A percentile compares a stretch with the other conserved stretches of the same genome.
These are phyloP conservation scores for Metschnikowia cerradonensis DNA, from an alignment of 805 yeast species.

Conservation along the genomic window DNA sequence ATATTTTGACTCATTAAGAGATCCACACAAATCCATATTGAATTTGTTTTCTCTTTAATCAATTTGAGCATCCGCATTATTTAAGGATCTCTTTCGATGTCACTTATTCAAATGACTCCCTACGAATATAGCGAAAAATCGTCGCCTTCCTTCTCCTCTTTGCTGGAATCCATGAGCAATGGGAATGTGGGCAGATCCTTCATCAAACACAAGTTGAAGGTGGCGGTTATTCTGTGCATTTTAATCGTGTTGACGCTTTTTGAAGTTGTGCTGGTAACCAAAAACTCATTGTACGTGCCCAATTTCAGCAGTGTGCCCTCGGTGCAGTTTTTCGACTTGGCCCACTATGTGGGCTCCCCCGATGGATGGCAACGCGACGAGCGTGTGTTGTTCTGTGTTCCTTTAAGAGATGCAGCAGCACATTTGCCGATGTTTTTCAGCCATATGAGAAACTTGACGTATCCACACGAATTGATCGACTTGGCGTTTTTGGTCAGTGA, in stretches of 20 bases:
- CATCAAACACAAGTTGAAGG: slow-evolving; percentile 14
- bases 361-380: slow-evolving; percentile 80
- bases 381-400: slow-evolving; percentile 80
- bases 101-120: slow-evolving; percentile 19
- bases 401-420: slow-evolving; percentile 86
- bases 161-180: slow-evolving; percentile 2
- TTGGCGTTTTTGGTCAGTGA: slow-evolving; percentile 83
- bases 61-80: not conserved
- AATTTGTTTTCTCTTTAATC: not conserved
- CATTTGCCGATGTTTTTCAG: slow-evolving; percentile 87
- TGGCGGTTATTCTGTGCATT: slow-evolving; percentile 6
- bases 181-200: slow-evolving; percentile 6
- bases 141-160: slow-evolving; percentile 4
- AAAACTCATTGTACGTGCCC: slow-evolving; percentile 27
- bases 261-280: slow-evolving; percentile 15
- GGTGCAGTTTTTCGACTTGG: slow-evolving; percentile 72
- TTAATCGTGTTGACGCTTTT: slow-evolving; percentile 10
- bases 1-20: no score
- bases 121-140: slow-evolving; percentile 17
- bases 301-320: slow-evolving; percentile 24
- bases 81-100: slow-evolving; percentile 1
- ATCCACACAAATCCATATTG: no score
- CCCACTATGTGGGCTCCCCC: slow-evolving; percentile 56
- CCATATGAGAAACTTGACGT: slow-evolving; percentile 74
- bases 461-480: slow-evolving; percentile 84